Conservation (phyloP, 352 stramenopile genomes). For the Globisporangium carolinianum region DNA sequence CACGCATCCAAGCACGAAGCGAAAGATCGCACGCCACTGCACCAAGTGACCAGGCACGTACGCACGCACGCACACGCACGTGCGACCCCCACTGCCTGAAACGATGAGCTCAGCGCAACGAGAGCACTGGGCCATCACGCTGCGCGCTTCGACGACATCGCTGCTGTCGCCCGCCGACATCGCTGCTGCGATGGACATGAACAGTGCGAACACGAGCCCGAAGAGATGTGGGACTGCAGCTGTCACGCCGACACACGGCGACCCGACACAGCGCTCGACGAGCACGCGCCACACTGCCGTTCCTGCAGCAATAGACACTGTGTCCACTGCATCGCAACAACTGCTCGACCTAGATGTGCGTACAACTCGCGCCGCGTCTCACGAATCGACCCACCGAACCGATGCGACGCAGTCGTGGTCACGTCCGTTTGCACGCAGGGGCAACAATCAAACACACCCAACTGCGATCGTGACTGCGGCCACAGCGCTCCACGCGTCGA, state of each 20-base stretch:
- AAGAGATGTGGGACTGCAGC: neutral
- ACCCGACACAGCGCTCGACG: neutral
- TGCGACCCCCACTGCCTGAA: too few species aligned
- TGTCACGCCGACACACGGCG: neutral
- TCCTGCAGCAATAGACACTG: neutral
- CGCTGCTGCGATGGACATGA: neutral
- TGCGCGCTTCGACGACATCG: neutral
- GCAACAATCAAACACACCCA: constrained; percentile 1
- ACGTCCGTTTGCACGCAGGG: neutral
- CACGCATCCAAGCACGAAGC: neutral
- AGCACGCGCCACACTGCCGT: too few species aligned
- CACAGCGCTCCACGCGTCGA: too few species aligned
- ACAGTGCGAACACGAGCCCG: neutral
- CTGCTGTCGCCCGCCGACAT: neutral
- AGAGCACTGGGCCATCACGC: neutral
- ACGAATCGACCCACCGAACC: neutral
- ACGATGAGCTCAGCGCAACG: neutral
- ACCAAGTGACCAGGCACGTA: neutral
- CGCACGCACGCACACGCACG: neutral
- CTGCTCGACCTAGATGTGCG: constrained; percentile 2
- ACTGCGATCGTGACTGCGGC: neutral
- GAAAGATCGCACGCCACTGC: neutral
- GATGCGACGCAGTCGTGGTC: constrained; percentile 4
- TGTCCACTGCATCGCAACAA: neutral
- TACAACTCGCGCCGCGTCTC: neutral